Conservation (phyloP, 1,139 yeast genomes). For the Hemisphaericaspora xylanilytica region DNA sequence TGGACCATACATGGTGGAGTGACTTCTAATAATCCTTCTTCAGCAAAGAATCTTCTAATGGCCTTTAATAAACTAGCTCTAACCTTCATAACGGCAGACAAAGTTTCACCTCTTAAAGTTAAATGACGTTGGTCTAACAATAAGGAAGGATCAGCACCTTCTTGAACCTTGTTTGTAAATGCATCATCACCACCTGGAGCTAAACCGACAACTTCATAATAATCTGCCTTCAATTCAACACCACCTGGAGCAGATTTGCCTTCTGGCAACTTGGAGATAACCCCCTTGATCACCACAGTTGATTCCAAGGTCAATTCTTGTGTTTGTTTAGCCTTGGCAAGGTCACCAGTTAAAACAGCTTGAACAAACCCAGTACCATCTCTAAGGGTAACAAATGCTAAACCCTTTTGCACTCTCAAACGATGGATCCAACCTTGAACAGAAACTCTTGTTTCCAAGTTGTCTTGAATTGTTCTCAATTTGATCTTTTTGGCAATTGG, state of each 20-base stretch:
- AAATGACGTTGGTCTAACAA: conserved; percentile 94
- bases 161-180: conserved; percentile 90
- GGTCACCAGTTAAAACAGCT: conserved; percentile 82
- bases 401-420: conserved; percentile 86
- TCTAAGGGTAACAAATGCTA: conserved; percentile 86
- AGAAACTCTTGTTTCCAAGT: conserved; percentile 62
- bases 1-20: conserved; percentile 99
- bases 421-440: conserved; percentile 97
- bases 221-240: conserved; percentile 89
- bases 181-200: conserved; percentile 98
- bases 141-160: conserved; percentile 89
- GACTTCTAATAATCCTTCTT: conserved; percentile 81
- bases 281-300: conserved; percentile 77
- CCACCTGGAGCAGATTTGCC: conserved; percentile 99
- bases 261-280: conserved; percentile 79
- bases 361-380: conserved; percentile 94
- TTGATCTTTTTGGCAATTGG: conserved; percentile 71
- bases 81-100: conserved; percentile 93
- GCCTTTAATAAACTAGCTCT: conserved; percentile 76
- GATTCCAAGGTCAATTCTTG: conserved; percentile 85
- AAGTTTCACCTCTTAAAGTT: conserved; percentile 90
- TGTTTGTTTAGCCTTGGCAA: conserved; percentile 88
- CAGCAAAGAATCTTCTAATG: conserved; percentile 72
- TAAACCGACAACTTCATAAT: conserved; percentile 79
- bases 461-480: conserved; percentile 51